phyloP scores from a whole-genome alignment of 2,329 filamentous ascomycete species.

The Cladophialophora bantiana region DNA sequence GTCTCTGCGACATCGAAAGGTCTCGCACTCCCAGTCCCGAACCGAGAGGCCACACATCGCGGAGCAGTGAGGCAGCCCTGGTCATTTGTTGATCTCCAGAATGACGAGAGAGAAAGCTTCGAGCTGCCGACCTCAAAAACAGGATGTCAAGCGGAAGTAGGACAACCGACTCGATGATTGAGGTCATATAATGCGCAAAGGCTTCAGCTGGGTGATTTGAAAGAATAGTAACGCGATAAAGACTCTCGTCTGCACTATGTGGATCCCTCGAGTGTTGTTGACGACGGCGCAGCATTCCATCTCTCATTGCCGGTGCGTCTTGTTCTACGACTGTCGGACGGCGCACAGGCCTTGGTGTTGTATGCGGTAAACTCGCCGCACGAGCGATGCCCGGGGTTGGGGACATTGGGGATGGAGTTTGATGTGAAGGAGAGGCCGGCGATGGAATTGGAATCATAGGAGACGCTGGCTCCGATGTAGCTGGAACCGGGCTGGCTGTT shows the following conservation, averaged over 20 bases:
- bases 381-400: conserved; percentile 31
- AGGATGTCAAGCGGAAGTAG: conserved; percentile 36
- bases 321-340: conserved; percentile 38
- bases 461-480: conserved; percentile 4
- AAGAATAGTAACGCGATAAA: conserved; percentile 33
- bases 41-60: conserved; percentile 26
- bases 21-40: conserved; percentile 6
- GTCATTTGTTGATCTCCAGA: neutral
- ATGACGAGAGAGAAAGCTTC: conserved; percentile 19
- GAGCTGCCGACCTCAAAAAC: conserved; percentile 26
- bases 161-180: conserved; percentile 27
- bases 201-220: conserved; percentile 31
- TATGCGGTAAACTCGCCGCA: conserved; percentile 29
- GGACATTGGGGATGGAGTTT: conserved; percentile 17
- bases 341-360: conserved; percentile 32
- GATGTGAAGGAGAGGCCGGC: neutral
- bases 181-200: conserved; percentile 25
- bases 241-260: conserved; percentile 11
- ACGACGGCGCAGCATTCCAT: conserved; percentile 17
- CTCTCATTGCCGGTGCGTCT: conserved; percentile 19
- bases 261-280: conserved; percentile 6
- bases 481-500: conserved; percentile 2
- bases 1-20: conserved; percentile 7
- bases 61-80: conserved; percentile 3
- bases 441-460: neutral